Percentiles rank a stretch among this genome's conserved stretches.
Conservation (phyloP, 129 eudicot genomes). For the Chrysanthemum lavandulifolium region DNA sequence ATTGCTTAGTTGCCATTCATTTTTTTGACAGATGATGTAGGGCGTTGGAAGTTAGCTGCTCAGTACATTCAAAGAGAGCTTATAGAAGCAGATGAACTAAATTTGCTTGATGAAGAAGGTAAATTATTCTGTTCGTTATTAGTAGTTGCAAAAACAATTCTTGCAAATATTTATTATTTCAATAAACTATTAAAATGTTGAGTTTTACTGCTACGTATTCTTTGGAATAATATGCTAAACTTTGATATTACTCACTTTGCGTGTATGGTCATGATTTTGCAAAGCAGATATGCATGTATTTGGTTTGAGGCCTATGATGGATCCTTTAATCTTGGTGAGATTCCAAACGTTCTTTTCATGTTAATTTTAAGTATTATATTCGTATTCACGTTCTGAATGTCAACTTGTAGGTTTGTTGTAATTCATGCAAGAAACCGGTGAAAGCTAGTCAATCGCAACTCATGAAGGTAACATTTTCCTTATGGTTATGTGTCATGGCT, state of each 20-base stretch:
- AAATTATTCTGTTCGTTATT: slow-evolving; percentile 18
- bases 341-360: slow-evolving; percentile 20
- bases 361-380: slow-evolving; percentile 10
- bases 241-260: slow-evolving; percentile 17
- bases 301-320: slow-evolving; percentile 81
- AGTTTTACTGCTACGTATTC: no score
- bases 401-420: slow-evolving; percentile 69
- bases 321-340: slow-evolving; percentile 75
- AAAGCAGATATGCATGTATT: slow-evolving; percentile 84
- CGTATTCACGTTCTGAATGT: slow-evolving; percentile 14
- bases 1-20: background rate
- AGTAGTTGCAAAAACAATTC: slow-evolving; percentile 10
- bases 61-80: slow-evolving; percentile 56
- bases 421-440: slow-evolving; percentile 87
- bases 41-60: slow-evolving; percentile 57
- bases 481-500: slow-evolving; percentile 7
- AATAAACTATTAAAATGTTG: no score
- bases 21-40: slow-evolving; percentile 46
- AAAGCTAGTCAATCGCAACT: slow-evolving; percentile 66
- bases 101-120: slow-evolving; percentile 94
- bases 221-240: no score
- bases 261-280: slow-evolving; percentile 10
- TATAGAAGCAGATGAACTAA: slow-evolving; percentile 77
- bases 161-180: no score
- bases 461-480: slow-evolving; percentile 63